Evolutionary conservation across 768 basidiomycete species (phyloP).

Genomic region (Mrakia gelida): DNA sequence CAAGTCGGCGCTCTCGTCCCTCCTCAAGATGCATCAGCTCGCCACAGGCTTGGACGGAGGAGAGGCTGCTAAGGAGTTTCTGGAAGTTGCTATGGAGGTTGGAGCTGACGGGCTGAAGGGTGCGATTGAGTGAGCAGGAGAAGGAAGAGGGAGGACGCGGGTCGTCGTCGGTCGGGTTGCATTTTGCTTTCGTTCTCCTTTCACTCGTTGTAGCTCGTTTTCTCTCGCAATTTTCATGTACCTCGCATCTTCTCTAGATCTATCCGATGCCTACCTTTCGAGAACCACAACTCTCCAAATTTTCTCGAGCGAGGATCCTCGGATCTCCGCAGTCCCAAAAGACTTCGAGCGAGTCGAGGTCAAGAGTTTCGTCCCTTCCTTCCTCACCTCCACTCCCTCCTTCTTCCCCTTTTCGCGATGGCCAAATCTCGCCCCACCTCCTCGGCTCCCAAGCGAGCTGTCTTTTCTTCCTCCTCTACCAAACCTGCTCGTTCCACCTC

Average conservation of each 20-base stretch:
- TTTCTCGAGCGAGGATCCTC: too few species aligned
- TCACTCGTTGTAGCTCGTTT: too few species aligned
- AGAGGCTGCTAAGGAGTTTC: background rate
- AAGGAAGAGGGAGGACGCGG: background rate
- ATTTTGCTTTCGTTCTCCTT: background rate
- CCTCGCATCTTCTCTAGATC: too few species aligned
- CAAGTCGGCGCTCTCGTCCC: background rate
- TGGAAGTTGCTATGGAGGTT: conserved; percentile 8
- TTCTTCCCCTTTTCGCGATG: background rate
- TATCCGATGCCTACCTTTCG: too few species aligned
- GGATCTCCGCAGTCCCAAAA: background rate
- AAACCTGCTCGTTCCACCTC: background rate
- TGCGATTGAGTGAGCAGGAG: background rate
- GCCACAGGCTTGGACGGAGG: background rate
- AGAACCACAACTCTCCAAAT: too few species aligned
- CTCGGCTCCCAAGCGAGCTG: conserved; percentile 13
- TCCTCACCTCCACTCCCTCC: background rate
- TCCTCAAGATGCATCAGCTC: background rate
- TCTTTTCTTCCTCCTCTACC: conserved; percentile 15
- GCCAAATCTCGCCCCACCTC: conserved; percentile 21
- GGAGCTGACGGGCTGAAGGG: conserved; percentile 8
- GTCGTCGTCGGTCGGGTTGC: background rate
- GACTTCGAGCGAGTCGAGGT: background rate
- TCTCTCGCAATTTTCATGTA: too few species aligned
- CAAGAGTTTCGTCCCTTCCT: background rate